Evolutionary conservation across 306 rosid genomes (phyloP), one percentile per base, ranked within the genome.

Genomic region (Trichosanthes cucumerina): DNA sequence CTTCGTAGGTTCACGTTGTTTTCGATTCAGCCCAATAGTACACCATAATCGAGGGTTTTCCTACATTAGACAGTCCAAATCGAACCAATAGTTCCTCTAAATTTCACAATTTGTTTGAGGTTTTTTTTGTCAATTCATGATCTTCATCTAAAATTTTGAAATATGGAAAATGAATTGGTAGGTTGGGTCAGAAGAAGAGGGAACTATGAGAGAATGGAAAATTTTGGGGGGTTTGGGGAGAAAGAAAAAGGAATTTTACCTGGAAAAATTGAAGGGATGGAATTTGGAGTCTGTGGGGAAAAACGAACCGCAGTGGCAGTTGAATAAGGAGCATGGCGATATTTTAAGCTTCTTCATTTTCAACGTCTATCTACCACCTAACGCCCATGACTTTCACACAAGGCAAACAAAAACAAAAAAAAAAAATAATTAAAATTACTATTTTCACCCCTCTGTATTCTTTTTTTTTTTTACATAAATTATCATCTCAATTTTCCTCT

Each of bases 351-450:
- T 72, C 38, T 72, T 43, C 77, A 72, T 72, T 72, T 47, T 72
- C 77, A 47, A 72, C 24, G 77, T 72, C 36, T 26, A 72, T 60
- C 77, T 72, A 72, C 4, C 43, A 72, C 77, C 77, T 72, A 72
- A 9, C 43, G 16, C 39, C 26, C 16, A 63, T 24, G 57, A 44
- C 76, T 71, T 71, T 24, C 2, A 24, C 4, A 14, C 43, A 23
- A 3, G 19, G 16, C 6, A 11, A 59, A 24, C 11, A 59, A 8
- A 24, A 24, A 52, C 2, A 53, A 16, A 3, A 16, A 16, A 49
- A 49, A 14, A 14, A 49, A 13, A 49, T 6, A 15, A 4, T 49
- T 49, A 2, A 49, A 4, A 49, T 44, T 44, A 44, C 11, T 15
- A 44, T 44, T 44, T 44, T 44, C 49, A 9, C 11, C 49, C 11